Conservation (phyloP, 371 early-diverging fungal genomes). For the Mucor indicus region DNA sequence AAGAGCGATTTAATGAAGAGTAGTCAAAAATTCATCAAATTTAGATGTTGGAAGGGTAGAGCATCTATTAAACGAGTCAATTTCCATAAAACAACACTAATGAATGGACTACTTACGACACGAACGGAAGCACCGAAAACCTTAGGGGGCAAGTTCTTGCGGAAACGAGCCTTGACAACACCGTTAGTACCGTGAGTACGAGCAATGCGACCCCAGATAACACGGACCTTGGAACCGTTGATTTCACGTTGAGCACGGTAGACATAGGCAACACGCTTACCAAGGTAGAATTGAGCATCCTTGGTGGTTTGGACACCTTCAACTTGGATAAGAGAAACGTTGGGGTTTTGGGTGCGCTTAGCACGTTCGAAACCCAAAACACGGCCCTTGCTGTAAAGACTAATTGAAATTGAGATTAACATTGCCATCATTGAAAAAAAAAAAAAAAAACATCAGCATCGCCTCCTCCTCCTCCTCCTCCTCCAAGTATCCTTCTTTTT, state of each 20-base stretch:
- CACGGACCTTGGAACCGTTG: constrained; percentile 89
- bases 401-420: constrained; percentile 43
- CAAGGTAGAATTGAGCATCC: constrained; percentile 86
- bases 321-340: constrained; percentile 87
- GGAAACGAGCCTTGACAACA: constrained; percentile 92
- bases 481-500: too few species aligned
- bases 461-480: too few species aligned
- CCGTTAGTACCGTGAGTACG: constrained; percentile 91
- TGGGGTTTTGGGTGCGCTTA: constrained; percentile 84
- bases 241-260: constrained; percentile 87
- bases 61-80: constrained; percentile 57
- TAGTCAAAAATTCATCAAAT: too few species aligned
- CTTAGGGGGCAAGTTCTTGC: constrained; percentile 89
- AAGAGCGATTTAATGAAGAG: too few species aligned
- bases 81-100: neutral
- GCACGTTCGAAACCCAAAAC: constrained; percentile 90
- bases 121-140: constrained; percentile 84
- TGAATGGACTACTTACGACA: constrained; percentile 10
- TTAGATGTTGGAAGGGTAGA: constrained; percentile 91
- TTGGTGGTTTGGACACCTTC: constrained; percentile 87
- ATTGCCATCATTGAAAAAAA: too few species aligned
- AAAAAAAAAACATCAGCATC: too few species aligned
- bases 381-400: constrained; percentile 95
- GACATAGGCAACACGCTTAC: constrained; percentile 79
- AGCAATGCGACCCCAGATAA: constrained; percentile 95